A percentile compares a stretch with the other conserved stretches of the same genome.
These are phyloP conservation scores for Salix brachista DNA, from an alignment of 345 rosid species.

Conservation along the genomic window DNA sequence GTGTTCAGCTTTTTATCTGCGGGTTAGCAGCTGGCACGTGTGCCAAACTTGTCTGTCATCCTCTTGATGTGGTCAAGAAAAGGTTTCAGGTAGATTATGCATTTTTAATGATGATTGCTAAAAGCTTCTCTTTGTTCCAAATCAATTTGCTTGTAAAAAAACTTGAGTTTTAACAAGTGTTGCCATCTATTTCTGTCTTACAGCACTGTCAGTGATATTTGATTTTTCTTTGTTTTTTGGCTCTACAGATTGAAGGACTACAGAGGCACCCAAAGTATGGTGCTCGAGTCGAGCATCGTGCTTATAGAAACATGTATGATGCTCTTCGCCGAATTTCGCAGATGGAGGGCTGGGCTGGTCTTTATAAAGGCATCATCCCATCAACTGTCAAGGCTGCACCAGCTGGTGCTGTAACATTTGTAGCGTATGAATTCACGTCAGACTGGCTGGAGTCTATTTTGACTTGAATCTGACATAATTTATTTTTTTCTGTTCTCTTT, in stretches of 20 bases:
- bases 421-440: slow-evolving; percentile 68
- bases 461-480: slow-evolving; percentile 30
- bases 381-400: slow-evolving; percentile 98
- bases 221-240: slow-evolving; percentile 3
- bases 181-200: not conserved
- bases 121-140: not conserved
- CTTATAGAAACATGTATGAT: slow-evolving; percentile 79
- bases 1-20: slow-evolving; percentile 80
- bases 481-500: slow-evolving; percentile 6
- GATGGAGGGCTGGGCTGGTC: slow-evolving; percentile 82
- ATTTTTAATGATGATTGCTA: not conserved
- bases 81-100: slow-evolving; percentile 72
- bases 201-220: not conserved
- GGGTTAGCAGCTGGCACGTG: slow-evolving; percentile 95
- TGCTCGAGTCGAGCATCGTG: slow-evolving; percentile 63
- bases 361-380: slow-evolving; percentile 89
- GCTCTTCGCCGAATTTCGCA: slow-evolving; percentile 55
- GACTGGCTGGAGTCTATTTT: slow-evolving; percentile 78
- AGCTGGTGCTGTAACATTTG: slow-evolving; percentile 94
- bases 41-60: slow-evolving; percentile 98
- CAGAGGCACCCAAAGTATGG: slow-evolving; percentile 86
- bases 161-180: not conserved
- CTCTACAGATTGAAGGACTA: slow-evolving; percentile 78
- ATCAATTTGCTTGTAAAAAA: not conserved
- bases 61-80: slow-evolving; percentile 95